A percentile compares a stretch with the other conserved stretches of the same genome.
Evolutionary conservation across 2,329 filamentous ascomycete genomes (phyloP).

Genomic region (Monosporascus cannonballus): DNA sequence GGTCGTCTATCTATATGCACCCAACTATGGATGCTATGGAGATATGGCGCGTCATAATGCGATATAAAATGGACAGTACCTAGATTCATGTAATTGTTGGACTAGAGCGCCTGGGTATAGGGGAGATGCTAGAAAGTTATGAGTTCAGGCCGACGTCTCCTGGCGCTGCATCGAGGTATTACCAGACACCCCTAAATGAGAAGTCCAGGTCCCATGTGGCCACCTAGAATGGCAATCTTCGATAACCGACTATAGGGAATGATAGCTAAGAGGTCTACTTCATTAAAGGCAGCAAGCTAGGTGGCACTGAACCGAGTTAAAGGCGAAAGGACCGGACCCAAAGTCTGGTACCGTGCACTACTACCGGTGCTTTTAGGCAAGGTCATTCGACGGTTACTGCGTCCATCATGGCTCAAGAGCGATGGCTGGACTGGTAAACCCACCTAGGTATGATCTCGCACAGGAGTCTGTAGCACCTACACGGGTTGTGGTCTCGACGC

Average conservation of each 20-base stretch:
- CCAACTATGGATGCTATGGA: slow-evolving; percentile 4
- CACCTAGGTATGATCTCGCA: neutral
- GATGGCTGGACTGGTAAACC: neutral
- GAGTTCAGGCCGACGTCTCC: no score
- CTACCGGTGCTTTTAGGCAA: neutral
- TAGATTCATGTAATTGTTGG: no score
- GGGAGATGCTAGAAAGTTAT: no score
- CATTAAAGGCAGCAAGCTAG: neutral
- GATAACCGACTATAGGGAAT: neutral
- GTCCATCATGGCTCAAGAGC: neutral
- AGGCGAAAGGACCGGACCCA: neutral
- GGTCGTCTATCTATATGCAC: no score
- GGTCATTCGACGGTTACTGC: neutral
- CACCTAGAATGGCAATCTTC: neutral
- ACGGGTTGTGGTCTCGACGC: neutral
- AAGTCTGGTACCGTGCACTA: neutral
- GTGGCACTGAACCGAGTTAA: neutral
- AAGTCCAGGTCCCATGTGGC: neutral
- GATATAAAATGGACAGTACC: no score
- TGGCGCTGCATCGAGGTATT: no score
- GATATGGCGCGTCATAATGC: neutral
- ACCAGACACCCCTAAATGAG: neutral
- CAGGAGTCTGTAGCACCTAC: neutral
- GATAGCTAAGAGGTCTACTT: neutral
- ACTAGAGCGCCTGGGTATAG: no score